These are phyloP conservation scores for Pythium monospermum DNA, from an alignment of 352 stramenopile genomes.

Conservation along the genomic window DNA sequence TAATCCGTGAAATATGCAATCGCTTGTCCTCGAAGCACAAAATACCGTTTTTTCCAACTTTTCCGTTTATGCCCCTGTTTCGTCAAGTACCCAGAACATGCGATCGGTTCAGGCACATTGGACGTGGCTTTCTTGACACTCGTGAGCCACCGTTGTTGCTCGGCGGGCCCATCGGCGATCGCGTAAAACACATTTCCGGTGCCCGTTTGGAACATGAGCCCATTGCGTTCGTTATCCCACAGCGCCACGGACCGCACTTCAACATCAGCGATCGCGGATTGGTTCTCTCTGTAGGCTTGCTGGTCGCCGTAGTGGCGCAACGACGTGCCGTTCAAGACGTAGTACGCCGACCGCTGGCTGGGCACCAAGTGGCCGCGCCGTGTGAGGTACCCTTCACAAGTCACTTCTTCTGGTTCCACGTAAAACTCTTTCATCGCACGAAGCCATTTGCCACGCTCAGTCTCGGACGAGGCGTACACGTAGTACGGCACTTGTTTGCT, in stretches of 20 bases:
- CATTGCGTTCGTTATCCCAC: constrained; percentile 79
- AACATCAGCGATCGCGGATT: constrained; percentile 80
- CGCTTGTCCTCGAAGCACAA: constrained; percentile 71
- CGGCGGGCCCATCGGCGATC: constrained; percentile 60
- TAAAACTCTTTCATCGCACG: constrained; percentile 82
- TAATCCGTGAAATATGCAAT: constrained; percentile 86
- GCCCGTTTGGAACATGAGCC: constrained; percentile 83
- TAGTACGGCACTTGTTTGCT: constrained; percentile 88
- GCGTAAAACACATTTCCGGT: constrained; percentile 85
- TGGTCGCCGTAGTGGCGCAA: constrained; percentile 82
- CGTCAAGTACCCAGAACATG: constrained; percentile 81
- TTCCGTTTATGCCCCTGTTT: constrained; percentile 90
- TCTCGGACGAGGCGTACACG: constrained; percentile 80
- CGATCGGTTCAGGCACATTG: constrained; percentile 66
- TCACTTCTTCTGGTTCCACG: constrained; percentile 80
- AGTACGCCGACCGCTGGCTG: constrained; percentile 84
- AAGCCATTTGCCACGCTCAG: constrained; percentile 72
- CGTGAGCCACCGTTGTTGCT: constrained; percentile 82
- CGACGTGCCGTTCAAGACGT: constrained; percentile 78
- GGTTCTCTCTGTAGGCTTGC: constrained; percentile 79
- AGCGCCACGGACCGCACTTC: constrained; percentile 69
- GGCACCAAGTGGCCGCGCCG: constrained; percentile 82
- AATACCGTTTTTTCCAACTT: constrained; percentile 90
- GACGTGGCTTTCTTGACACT: constrained; percentile 67
- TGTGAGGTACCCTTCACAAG: constrained; percentile 84